phyloP scores from a whole-genome alignment of 2,329 filamentous ascomycete species.

The Rhinocladiella mackenziei region DNA sequence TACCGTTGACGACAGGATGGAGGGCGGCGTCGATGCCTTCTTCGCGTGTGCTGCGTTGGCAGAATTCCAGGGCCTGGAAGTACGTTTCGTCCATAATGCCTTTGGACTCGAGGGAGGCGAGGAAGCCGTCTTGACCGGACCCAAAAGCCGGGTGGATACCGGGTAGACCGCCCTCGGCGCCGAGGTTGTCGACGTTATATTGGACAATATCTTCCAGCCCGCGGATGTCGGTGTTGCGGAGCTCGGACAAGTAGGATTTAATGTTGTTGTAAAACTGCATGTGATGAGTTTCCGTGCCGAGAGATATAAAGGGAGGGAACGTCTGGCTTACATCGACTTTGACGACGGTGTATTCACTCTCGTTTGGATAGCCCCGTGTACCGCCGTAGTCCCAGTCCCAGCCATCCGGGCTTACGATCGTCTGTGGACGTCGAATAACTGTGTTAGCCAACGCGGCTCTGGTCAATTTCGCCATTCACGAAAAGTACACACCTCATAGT shows the following conservation, averaged over 20 bases:
- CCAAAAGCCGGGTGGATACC: constrained; percentile 58
- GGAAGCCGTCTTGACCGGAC: constrained; percentile 68
- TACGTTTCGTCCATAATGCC: constrained; percentile 64
- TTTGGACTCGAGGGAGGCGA: constrained; percentile 55
- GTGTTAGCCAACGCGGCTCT: too few relatives aligned
- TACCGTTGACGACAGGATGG: constrained; percentile 32
- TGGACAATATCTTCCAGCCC: constrained; percentile 63
- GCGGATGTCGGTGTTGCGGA: constrained; percentile 58
- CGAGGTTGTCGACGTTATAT: constrained; percentile 60
- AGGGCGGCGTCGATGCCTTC: constrained; percentile 68
- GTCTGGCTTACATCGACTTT: constrained; percentile 55
- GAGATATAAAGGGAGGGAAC: constrained; percentile 1
- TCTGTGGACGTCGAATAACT: constrained; percentile 31
- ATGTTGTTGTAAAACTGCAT: constrained; percentile 57
- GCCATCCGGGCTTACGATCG: constrained; percentile 60
- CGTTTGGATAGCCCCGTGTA: constrained; percentile 51
- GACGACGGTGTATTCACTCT: constrained; percentile 69
- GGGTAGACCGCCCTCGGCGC: constrained; percentile 63
- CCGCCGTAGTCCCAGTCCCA: constrained; percentile 72
- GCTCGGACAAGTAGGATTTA: constrained; percentile 58
- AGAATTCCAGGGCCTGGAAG: constrained; percentile 61
- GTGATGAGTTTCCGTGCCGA: constrained; percentile 27
- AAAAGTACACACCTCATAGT: constrained; percentile 43
- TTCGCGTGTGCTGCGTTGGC: constrained; percentile 55
- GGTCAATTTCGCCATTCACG: too few relatives aligned